Base-by-base conservation (phyloP, 768 basidiomycete species). In the Pleurotus salmoneostramineus region DNA sequence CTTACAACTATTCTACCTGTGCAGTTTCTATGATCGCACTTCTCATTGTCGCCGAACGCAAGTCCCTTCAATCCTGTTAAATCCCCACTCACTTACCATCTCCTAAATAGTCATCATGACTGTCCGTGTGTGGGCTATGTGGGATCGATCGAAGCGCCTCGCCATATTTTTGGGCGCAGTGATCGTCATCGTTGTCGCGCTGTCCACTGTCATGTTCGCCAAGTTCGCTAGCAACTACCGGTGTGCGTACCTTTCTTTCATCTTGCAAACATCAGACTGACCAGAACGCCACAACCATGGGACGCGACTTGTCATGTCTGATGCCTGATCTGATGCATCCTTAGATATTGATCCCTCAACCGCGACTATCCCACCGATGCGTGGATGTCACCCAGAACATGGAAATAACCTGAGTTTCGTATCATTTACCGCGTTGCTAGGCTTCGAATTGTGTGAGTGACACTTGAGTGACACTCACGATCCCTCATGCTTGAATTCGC, bases 371-470 rank as follows among this genome's bases (percentile, higher is more conserved):
- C 21, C 21, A 27, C 21, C 21, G 21, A 27, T 27, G 21, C 21
- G 21, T 27, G 21, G 21, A 27, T 27, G 21, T 27, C 21, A 27
- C 21, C 21, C 21, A 27, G 21, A 27, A 27, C 21, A 27, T 27
- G 21, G 21, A 27, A 27, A 27, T 27, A 27, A 27, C 21, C 21
- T 27, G 21, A 27, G 21, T 27, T 63, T 40, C n/a, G 54, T 62
- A 34, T 50, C 36, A 14, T 60, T 56, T 45, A 34, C 56, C 2
- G 17, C 50, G 4, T 32, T 63, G 4, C 56, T 62, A 54, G 58
- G 15, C 17, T 55, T 31, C 27, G 52, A 55, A 32, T 17, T 17
- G 21, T 7, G 52, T 55, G 40, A n/a, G 40, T 55, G 6, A n/a
- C 37, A n/a, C 15, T 10, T 40, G 10, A 14, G 35, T 6, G 12